Percentiles rank a stretch among this genome's conserved stretches.
Evolutionary conservation across 2,329 filamentous ascomycete species (phyloP).

Genomic region (Fusarium sp.): DNA sequence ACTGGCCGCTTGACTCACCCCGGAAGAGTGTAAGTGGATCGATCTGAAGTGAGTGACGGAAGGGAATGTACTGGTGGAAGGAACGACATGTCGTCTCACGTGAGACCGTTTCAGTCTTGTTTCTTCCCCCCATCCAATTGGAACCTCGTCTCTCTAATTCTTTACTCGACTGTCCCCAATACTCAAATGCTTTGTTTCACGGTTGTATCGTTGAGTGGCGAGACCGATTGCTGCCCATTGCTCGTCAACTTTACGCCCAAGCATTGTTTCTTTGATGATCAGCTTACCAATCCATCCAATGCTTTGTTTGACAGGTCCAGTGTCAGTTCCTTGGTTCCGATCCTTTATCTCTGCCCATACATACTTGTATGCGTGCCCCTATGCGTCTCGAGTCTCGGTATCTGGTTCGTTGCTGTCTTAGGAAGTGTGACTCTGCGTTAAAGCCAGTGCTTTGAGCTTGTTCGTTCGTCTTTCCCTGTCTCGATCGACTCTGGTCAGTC

Average conservation of each 20-base stretch:
- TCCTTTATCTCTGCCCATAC: accelerated
- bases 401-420: neutral
- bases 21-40: slow-evolving; percentile 17
- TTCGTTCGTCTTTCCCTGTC: neutral
- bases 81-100: slow-evolving; percentile 8
- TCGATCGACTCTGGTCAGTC: neutral
- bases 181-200: accelerated
- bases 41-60: too few species aligned
- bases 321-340: accelerated
- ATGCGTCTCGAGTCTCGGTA: neutral
- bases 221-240: neutral
- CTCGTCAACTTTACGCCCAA: neutral
- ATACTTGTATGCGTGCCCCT: too few species aligned
- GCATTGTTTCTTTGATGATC: neutral
- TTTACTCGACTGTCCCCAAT: neutral
- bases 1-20: slow-evolving; percentile 44
- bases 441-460: neutral
- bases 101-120: slow-evolving; percentile 16
- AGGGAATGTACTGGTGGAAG: neutral
- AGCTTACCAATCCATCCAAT: neutral
- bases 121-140: neutral
- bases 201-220: neutral
- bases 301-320: neutral
- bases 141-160: neutral
- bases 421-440: neutral